Evolutionary conservation across 1,284 basidiomycete genomes (phyloP), one percentile per base, ranked within the genome.

Genomic region (Laetiporus sulphureus): DNA sequence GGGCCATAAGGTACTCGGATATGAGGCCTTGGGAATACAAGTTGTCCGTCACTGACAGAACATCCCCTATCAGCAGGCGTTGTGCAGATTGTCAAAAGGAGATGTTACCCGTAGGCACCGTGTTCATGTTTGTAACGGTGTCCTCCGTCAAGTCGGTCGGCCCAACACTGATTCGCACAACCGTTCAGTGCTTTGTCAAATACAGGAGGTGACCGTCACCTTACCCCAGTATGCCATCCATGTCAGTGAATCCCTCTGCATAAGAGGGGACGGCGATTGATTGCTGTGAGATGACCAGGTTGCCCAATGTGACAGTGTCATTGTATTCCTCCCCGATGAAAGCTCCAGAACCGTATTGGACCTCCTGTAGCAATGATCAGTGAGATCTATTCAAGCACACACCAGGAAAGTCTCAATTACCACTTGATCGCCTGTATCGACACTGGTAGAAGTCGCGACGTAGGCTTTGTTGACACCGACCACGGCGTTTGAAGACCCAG

Each of bases 281-380:
- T 27, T 27, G 25, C 7, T 27, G 8, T 7, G 25, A 8, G 25
- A 27, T 27, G 7, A 27, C 7, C 25, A 27, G 13, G 25, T 13
- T 27, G 25, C 25, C 25, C 7, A 27, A 13, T 7, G 7, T 8
- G 8, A 27, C 7, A 8, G 25, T 27, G 13, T 7, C 25, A 19
- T 31, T 15, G 31, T 45, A 20, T 1, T 35, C 37, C 38, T 4
- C 45, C 61, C 71, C 73, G 13, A 61, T 63, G 59, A 76, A 74
- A 2, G 57, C 64, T 27, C 74, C 74, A 29, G 70, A 71, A 22
- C 73, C 74, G 49, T 76, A 80, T 13, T 56, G 52, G 21, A 77
- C 73, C 8, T 63, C 53, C 54, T 59, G 24, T 5, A 19, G 1
- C 1, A 16, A 20, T 27, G 22, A 13, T 7, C 16, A 8, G 22